Percentiles rank a stretch among this genome's conserved stretches.
These are phyloP conservation scores for Amylocystis lapponica DNA, from an alignment of 768 basidiomycete genomes.

Conservation along the genomic window DNA sequence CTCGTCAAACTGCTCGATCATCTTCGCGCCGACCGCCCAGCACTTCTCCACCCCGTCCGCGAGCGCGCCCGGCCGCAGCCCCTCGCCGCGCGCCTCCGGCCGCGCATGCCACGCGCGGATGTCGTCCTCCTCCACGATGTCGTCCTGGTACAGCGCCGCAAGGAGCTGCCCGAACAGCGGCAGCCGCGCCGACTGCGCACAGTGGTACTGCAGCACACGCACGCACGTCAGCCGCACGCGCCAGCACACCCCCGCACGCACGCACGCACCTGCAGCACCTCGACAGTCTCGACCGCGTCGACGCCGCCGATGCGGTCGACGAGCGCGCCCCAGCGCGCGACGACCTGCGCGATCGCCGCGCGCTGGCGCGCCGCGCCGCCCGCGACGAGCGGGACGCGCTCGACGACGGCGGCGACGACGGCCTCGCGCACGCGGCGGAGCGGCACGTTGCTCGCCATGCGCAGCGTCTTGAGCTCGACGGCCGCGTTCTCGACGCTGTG, in stretches of 20 bases:
- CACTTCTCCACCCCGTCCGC: constrained; percentile 58
- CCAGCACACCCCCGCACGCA: constrained; percentile 5
- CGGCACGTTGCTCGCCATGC: constrained; percentile 94
- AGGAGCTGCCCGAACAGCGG: constrained; percentile 82
- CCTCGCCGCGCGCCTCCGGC: constrained; percentile 49
- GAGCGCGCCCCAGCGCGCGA: constrained; percentile 77
- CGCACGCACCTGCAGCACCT: constrained; percentile 63
- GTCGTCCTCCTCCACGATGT: constrained; percentile 87
- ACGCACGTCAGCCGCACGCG: not conserved
- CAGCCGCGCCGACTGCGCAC: constrained; percentile 54
- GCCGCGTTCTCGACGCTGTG: constrained; percentile 91
- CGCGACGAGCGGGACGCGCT: constrained; percentile 57
- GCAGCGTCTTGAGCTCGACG: constrained; percentile 91
- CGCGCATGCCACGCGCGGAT: constrained; percentile 81
- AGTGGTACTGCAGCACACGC: constrained; percentile 46
- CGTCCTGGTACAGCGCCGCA: constrained; percentile 83
- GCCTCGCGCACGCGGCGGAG: constrained; percentile 81
- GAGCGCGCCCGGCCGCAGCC: constrained; percentile 32
- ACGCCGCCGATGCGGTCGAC: constrained; percentile 78
- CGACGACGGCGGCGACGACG: constrained; percentile 81
- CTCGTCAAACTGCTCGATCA: constrained; percentile 79
- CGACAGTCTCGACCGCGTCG: constrained; percentile 75
- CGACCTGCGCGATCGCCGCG: constrained; percentile 54
- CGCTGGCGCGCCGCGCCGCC: constrained; percentile 54
- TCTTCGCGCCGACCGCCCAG: constrained; percentile 63